Conservation (phyloP, 2,329 filamentous ascomycete species). For the Incumbomyces lentus region DNA sequence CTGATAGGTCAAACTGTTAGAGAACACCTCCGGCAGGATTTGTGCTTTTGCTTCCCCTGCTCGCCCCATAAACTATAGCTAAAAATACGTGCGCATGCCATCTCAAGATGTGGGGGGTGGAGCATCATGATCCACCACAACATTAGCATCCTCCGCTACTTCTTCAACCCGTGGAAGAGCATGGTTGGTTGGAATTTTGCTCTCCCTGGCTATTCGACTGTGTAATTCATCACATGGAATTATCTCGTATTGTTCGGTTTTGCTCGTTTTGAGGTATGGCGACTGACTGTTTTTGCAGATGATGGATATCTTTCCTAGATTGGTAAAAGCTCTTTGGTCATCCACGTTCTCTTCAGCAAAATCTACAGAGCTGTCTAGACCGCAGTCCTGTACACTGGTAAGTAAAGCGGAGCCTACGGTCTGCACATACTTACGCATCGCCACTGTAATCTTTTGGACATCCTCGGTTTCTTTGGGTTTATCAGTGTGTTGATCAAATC, state of each 20-base stretch:
- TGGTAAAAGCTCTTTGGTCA: slow-evolving; percentile 17
- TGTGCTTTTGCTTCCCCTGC: too few relatives aligned
- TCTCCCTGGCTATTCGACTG: slow-evolving; percentile 15
- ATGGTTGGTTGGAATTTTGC: slow-evolving; percentile 17
- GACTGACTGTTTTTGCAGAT: slow-evolving; percentile 20
- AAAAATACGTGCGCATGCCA: too few relatives aligned
- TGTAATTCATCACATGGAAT: slow-evolving; percentile 19
- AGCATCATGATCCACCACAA: too few relatives aligned
- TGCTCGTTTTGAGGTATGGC: slow-evolving; percentile 19
- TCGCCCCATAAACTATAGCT: too few relatives aligned
- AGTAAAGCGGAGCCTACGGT: slow-evolving; percentile 2
- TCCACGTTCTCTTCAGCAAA: slow-evolving; percentile 16
- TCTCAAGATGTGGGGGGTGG: too few relatives aligned
- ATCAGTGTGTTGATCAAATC: slow-evolving; percentile 21
- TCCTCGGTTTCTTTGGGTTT: slow-evolving; percentile 19
- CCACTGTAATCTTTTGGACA: slow-evolving; percentile 19
- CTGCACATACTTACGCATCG: slow-evolving; percentile 18
- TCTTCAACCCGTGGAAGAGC: slow-evolving; percentile 4
- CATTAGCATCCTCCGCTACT: neutral
- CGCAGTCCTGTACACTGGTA: slow-evolving; percentile 15
- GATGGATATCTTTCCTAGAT: slow-evolving; percentile 20
- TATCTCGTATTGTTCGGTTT: slow-evolving; percentile 19
- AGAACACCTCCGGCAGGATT: too few relatives aligned
- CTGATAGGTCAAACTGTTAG: too few relatives aligned
- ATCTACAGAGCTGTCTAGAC: slow-evolving; percentile 19